phyloP scores from a whole-genome alignment of 352 stramenopile genomes.

The Plasmopara viticola region DNA sequence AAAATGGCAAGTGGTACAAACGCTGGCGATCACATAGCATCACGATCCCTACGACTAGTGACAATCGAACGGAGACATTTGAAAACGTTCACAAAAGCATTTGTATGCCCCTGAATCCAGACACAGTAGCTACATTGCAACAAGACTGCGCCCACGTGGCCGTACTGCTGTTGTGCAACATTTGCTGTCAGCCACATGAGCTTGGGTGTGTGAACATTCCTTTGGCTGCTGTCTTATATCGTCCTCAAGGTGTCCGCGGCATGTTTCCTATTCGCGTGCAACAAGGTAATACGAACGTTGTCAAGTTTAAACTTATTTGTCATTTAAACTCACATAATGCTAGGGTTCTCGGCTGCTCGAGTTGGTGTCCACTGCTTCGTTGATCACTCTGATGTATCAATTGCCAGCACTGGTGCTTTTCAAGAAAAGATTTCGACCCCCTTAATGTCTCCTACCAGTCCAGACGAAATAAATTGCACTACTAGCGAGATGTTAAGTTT shows the following conservation, averaged over 20 bases:
- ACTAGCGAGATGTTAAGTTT: background rate
- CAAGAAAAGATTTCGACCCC: background rate
- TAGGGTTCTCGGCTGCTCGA: constrained; percentile 1
- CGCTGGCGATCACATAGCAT: constrained; percentile 1
- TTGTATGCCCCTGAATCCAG: constrained; percentile 1
- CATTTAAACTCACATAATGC: no score
- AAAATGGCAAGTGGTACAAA: constrained; percentile 6
- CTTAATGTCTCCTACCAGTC: constrained; percentile 1
- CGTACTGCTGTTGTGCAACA: background rate
- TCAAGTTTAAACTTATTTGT: no score
- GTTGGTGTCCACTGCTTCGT: constrained; percentile 5
- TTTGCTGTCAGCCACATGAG: constrained; percentile 6
- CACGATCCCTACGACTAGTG: background rate
- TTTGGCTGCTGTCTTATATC: constrained; percentile 33
- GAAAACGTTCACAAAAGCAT: background rate
- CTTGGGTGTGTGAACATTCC: constrained; percentile 26
- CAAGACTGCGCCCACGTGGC: constrained; percentile 1
- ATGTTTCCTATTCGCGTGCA: constrained; percentile 30
- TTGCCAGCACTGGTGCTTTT: background rate
- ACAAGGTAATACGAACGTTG: constrained; percentile 15
- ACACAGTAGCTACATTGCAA: constrained; percentile 3
- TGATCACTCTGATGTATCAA: background rate
- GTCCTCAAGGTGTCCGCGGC: constrained; percentile 33
- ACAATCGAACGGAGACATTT: background rate
- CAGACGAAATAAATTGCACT: background rate